Evolutionary conservation across 2,329 filamentous ascomycete genomes (phyloP), one percentile per base, ranked within the genome.

Genomic region (Sarocladiaceae sp.): DNA sequence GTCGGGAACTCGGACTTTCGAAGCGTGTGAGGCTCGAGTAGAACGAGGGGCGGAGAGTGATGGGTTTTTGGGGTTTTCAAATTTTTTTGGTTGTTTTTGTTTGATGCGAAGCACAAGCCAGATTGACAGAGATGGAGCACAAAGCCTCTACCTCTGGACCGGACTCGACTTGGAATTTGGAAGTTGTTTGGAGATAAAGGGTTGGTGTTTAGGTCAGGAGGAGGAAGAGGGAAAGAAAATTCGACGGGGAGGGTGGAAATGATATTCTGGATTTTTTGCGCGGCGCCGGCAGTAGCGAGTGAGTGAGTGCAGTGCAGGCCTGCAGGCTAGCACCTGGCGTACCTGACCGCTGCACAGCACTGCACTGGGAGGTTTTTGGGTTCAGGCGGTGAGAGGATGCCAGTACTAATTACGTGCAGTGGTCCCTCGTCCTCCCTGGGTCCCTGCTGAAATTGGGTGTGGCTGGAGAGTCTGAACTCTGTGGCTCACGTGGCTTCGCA

Each of bases 71-170:
- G 63, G 63, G 66, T 78, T 80, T 76, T 72, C 67, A 66, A 60
- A 57, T 78, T 80, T 80, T 80, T 80, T 78, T 73, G 64, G 58
- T 66, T 65, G 64, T 66, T 74, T 75, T 76, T 65, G 62, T 63
- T 62, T 65, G 64, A 60, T 60, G 40, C 40, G 27, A 43, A 43
- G 40, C 40, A 43, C 40, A 43, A 43, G 40, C 40, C 40, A 43
- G 40, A 32, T 32, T 43, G 72, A 74, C 74, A 79, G 72, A 75
- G 70, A 74, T 69, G 62, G 67, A 72, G 73, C 68, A 74, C 73
- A 71, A 72, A 63, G 66, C 69, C 67, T 72, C 74, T 71, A 74
- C 73, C 74, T 71, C 72, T 70, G 70, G 70, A 69, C 68, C 67
- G 29, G 61, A 58, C 61, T 67, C 62, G 64, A 65, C 63, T 65